Conservation (phyloP, 2,329 filamentous ascomycete species). For the Xylariaceae sp. region DNA sequence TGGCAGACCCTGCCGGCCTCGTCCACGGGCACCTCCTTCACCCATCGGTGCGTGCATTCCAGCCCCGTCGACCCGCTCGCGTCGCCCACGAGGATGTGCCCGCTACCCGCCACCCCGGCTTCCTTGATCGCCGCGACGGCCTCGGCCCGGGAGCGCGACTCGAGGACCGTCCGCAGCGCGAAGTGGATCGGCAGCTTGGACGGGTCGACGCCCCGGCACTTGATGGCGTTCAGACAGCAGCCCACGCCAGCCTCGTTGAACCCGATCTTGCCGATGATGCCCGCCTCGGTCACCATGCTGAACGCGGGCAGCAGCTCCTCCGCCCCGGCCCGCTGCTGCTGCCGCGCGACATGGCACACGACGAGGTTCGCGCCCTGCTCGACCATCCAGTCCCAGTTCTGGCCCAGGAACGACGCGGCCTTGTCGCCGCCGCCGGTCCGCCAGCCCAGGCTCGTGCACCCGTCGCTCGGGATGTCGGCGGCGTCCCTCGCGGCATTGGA, state of each 20-base stretch:
- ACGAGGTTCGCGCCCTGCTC: slow-evolving; percentile 47
- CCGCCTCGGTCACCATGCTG: slow-evolving; percentile 54
- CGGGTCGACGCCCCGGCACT: slow-evolving; percentile 48
- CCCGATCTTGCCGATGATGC: slow-evolving; percentile 63
- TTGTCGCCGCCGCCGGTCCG: slow-evolving; percentile 19
- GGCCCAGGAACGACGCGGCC: slow-evolving; percentile 36
- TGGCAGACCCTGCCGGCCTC: slow-evolving; percentile 32
- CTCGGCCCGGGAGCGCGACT: slow-evolving; percentile 41
- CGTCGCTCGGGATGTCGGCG: slow-evolving; percentile 35
- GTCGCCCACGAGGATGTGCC: slow-evolving; percentile 48
- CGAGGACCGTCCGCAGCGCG: slow-evolving; percentile 51
- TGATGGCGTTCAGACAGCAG: slow-evolving; percentile 58
- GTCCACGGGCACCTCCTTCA: slow-evolving; percentile 24
- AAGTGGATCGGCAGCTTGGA: slow-evolving; percentile 56
- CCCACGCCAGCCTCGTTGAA: slow-evolving; percentile 57
- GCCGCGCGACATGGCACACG: slow-evolving; percentile 39
- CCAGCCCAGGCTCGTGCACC: slow-evolving; percentile 51
- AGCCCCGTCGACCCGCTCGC: slow-evolving; percentile 36
- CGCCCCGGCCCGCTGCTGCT: slow-evolving; percentile 29
- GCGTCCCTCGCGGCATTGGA: slow-evolving; percentile 19
- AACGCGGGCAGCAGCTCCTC: slow-evolving; percentile 34
- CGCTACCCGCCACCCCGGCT: slow-evolving; percentile 43
- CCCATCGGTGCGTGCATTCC: slow-evolving; percentile 36
- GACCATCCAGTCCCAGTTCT: slow-evolving; percentile 60
- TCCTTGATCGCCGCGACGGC: slow-evolving; percentile 40